Percentiles rank a stretch among this genome's conserved stretches.
Evolutionary conservation across 768 basidiomycete genomes (phyloP).

Genomic region (Pulveroboletus sp.): DNA sequence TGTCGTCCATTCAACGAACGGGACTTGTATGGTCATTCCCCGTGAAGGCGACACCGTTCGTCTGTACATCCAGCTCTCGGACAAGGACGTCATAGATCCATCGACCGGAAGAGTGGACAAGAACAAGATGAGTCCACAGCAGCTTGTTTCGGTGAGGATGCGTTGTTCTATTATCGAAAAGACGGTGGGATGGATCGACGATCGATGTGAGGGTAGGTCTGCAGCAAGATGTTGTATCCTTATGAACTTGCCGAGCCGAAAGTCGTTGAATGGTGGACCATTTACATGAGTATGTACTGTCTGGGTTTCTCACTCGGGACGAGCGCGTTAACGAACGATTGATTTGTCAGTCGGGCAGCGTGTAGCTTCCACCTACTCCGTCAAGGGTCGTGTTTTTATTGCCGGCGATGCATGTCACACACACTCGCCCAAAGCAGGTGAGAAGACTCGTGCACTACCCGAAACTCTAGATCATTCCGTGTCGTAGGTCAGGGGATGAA

Average conservation of each 20-base stretch:
- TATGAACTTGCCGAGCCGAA: constrained; percentile 38
- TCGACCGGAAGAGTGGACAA: too few relatives aligned
- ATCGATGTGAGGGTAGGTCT: too few relatives aligned
- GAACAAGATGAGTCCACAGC: too few relatives aligned
- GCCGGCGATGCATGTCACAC: constrained; percentile 68
- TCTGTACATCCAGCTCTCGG: constrained; percentile 61
- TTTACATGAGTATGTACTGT: constrained; percentile 44
- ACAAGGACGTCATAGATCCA: constrained; percentile 11
- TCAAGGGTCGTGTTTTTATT: constrained; percentile 60
- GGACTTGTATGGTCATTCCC: background rate
- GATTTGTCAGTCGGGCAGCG: constrained; percentile 59
- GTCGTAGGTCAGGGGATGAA: background rate
- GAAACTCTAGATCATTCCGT: too few relatives aligned
- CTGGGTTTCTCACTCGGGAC: background rate
- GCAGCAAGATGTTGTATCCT: too few relatives aligned
- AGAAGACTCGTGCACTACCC: too few relatives aligned
- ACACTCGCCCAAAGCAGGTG: constrained; percentile 55
- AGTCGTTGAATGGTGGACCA: constrained; percentile 63
- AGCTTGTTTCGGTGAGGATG: too few relatives aligned
- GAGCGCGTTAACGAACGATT: background rate
- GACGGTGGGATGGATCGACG: too few relatives aligned
- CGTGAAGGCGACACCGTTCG: constrained; percentile 40
- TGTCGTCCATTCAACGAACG: too few relatives aligned
- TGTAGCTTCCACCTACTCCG: constrained; percentile 55
- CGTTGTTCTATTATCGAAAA: too few relatives aligned